Conservation (phyloP, 495 filamentous ascomycete genomes). For the Aspergillus biplanus region DNA sequence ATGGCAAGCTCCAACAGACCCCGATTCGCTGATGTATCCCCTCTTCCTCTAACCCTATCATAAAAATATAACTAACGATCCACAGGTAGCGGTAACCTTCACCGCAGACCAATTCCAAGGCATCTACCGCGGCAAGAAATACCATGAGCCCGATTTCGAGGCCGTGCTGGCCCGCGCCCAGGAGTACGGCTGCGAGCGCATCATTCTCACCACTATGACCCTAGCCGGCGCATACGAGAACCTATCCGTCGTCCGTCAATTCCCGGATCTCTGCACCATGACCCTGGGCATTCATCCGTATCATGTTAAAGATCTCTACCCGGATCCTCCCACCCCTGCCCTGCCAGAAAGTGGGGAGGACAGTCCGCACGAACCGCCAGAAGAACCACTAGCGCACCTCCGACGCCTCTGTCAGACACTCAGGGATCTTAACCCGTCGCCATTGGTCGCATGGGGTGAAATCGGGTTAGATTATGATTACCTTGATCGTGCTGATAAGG, state of each 20-base stretch:
- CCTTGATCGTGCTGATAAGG: slow-evolving; percentile 33
- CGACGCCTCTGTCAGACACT: slow-evolving; percentile 21
- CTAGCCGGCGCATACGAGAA: slow-evolving; percentile 28
- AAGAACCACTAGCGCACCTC: slow-evolving; percentile 17
- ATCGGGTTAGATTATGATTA: slow-evolving; percentile 40
- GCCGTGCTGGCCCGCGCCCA: slow-evolving; percentile 31
- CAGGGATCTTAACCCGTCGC: slow-evolving; percentile 18
- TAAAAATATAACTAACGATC: too few species aligned
- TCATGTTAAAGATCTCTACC: slow-evolving; percentile 32
- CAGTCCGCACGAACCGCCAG: not conserved
- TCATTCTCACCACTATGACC: slow-evolving; percentile 36
- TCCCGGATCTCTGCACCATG: slow-evolving; percentile 33
- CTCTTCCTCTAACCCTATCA: too few species aligned
- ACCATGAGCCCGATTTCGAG: slow-evolving; percentile 33
- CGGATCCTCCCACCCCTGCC: not conserved
- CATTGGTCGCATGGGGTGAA: slow-evolving; percentile 35
- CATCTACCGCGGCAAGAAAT: slow-evolving; percentile 37
- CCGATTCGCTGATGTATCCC: too few species aligned
- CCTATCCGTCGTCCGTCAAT: slow-evolving; percentile 22
- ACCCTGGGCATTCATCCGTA: slow-evolving; percentile 39
- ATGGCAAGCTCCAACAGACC: too few species aligned
- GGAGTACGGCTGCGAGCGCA: slow-evolving; percentile 28
- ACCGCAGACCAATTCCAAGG: slow-evolving; percentile 40
- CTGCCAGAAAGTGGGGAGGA: not conserved
- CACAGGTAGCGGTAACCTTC: slow-evolving; percentile 35